Percentiles rank a stretch among this genome's conserved stretches.
phyloP scores from a whole-genome alignment of 2,329 filamentous ascomycete genomes.

The Grosmannia serpens region DNA sequence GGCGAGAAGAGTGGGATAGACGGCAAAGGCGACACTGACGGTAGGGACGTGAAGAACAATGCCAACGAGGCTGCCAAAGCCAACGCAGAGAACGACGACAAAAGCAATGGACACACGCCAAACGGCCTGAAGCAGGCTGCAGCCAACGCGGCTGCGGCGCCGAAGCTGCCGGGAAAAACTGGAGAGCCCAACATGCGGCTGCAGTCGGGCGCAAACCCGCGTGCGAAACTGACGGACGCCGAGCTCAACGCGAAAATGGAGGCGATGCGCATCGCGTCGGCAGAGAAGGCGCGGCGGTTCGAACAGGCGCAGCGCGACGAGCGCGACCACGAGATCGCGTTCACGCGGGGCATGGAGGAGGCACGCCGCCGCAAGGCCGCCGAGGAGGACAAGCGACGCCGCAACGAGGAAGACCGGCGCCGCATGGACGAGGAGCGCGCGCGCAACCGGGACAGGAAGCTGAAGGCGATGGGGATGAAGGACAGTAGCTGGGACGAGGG shows the following conservation, averaged over 20 bases:
- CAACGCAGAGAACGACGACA: background rate
- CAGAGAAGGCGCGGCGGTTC: slow-evolving; percentile 47
- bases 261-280: slow-evolving; percentile 45
- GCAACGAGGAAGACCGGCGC: slow-evolving; percentile 39
- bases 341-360: slow-evolving; percentile 45
- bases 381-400: slow-evolving; percentile 38
- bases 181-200: slow-evolving; percentile 22
- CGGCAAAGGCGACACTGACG: background rate
- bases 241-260: slow-evolving; percentile 50
- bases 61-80: background rate
- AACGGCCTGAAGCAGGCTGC: slow-evolving; percentile 7
- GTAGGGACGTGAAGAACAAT: background rate
- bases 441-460: slow-evolving; percentile 48
- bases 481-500: slow-evolving; percentile 49
- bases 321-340: slow-evolving; percentile 41
- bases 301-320: slow-evolving; percentile 47
- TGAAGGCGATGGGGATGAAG: slow-evolving; percentile 44
- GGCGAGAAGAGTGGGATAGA: background rate
- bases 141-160: slow-evolving; percentile 12
- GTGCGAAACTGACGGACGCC: slow-evolving; percentile 46
- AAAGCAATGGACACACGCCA: background rate
- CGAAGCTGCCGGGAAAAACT: slow-evolving; percentile 10
- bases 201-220: slow-evolving; percentile 45
- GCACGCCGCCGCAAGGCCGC: slow-evolving; percentile 37
- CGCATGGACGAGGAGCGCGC: slow-evolving; percentile 48